Base-by-base conservation (phyloP, 148 eudicot genomes). In the Camellia sinensis region DNA sequence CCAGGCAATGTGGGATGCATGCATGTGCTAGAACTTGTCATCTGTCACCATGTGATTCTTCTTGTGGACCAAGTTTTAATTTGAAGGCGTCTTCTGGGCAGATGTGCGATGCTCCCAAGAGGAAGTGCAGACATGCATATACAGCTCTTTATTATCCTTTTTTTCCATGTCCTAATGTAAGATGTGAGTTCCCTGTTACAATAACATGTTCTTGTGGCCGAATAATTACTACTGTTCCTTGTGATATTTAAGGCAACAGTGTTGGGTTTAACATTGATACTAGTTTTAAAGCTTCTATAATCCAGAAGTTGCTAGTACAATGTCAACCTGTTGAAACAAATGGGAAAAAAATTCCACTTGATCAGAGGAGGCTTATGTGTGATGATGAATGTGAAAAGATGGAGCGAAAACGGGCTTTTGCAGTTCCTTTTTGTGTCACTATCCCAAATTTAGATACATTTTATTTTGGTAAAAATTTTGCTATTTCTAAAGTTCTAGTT, bases 1-100 rank as follows among this genome's bases (percentile, higher is more conserved):
- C 97, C 7, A 88, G 95, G 80, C 92, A 91, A 66, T 95, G 97
- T 85, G 99, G 99, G 10, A 81, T 91, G 83, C 99, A 95, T 82
- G 97, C 99, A 14, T 95, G 99, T 88, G 88, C 90, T 37, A 92
- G 97, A 84, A 89, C 92, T 54, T 95, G 99, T 80, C 99, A 95
- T 73, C 87, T 93, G 6, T 69, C 90, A 2, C 94, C 94, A 56
- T 95, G 97, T 82, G 94, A 93, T 87, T 73, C 93, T 71, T 86
- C 90, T 22, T 65, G 82, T 29, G 89, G 82, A 41, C 69, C 91
- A 14, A 81, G 74, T 83, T 52, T 87, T 21, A 79, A 80, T 8
- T 64, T 64, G 40, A 90, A 84, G 81, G 76, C 87, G 77, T 90
- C 97, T 29, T 95, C 97, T 87, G 91, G 97, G 43, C 97, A 95